A percentile compares a stretch with the other conserved stretches of the same genome.
Conservation (phyloP, 179 eudicot genomes). For the Silene coronaria region DNA sequence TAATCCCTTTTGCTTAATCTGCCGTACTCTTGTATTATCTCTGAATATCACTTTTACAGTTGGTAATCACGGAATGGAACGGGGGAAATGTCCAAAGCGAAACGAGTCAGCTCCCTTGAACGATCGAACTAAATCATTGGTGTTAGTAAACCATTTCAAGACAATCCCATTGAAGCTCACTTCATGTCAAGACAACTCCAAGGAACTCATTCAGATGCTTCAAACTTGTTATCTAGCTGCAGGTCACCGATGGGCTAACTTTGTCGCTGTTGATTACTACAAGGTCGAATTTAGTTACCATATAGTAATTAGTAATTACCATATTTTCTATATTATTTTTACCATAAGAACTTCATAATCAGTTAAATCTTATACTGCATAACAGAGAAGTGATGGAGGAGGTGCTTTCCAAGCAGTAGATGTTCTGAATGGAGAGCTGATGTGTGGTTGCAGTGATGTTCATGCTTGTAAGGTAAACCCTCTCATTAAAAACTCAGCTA, state of each 20-base stretch:
- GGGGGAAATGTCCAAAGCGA: conserved; percentile 57
- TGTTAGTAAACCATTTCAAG: conserved; percentile 57
- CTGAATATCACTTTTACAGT: conserved; percentile 24
- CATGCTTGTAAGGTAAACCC: conserved; percentile 50
- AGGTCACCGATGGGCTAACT: conserved; percentile 75
- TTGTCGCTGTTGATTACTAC: conserved; percentile 60
- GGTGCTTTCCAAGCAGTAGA: conserved; percentile 62
- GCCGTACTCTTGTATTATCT: background rate
- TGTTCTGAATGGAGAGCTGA: conserved; percentile 48
- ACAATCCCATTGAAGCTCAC: conserved; percentile 36
- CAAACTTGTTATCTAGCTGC: conserved; percentile 51
- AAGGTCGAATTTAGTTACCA: conserved; percentile 15
- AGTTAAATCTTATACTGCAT: background rate
- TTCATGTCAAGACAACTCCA: conserved; percentile 57
- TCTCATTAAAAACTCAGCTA: background rate
- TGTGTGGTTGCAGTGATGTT: conserved; percentile 54
- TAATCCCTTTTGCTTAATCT: background rate
- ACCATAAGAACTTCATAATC: background rate
- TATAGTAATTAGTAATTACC: background rate
- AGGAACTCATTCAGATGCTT: conserved; percentile 42
- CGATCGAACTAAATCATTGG: conserved; percentile 58
- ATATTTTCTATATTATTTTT: background rate
- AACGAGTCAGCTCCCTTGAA: conserved; percentile 52
- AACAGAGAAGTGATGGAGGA: conserved; percentile 75
- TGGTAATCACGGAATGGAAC: conserved; percentile 64